phyloP scores from a whole-genome alignment of 352 stramenopile species.

The Blastocystis sp. region DNA sequence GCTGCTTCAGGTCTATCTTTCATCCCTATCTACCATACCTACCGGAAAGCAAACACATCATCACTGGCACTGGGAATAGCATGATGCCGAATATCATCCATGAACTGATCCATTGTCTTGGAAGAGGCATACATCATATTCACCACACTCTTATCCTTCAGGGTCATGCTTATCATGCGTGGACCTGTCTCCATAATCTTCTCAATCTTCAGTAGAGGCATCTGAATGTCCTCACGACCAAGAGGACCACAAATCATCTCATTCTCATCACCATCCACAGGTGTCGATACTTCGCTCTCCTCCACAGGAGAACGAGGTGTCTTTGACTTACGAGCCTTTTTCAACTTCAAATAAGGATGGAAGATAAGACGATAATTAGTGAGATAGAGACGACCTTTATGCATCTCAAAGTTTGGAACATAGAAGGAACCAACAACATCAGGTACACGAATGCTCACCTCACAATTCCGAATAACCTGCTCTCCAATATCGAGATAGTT shows the following conservation, averaged over 20 bases:
- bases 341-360: slow-evolving; percentile 61
- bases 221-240: slow-evolving; percentile 3
- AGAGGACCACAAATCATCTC: slow-evolving; percentile 47
- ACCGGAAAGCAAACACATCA: slow-evolving; percentile 61
- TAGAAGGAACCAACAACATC: slow-evolving; percentile 60
- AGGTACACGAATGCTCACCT: slow-evolving; percentile 46
- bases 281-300: not conserved
- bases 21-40: not conserved
- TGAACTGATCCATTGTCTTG: slow-evolving; percentile 36
- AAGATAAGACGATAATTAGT: slow-evolving; percentile 62
- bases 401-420: slow-evolving; percentile 43
- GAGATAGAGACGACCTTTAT: slow-evolving; percentile 59
- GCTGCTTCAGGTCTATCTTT: slow-evolving; percentile 44
- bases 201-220: slow-evolving; percentile 54
- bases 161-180: slow-evolving; percentile 33
- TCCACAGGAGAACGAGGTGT: slow-evolving; percentile 33
- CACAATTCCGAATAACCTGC: slow-evolving; percentile 40
- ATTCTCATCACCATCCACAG: not conserved
- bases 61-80: not conserved
- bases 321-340: slow-evolving; percentile 57
- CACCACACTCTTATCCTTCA: slow-evolving; percentile 60
- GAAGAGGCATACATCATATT: slow-evolving; percentile 47
- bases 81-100: not conserved
- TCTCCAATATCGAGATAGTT: slow-evolving; percentile 56
- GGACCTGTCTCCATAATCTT: slow-evolving; percentile 46